Base-by-base conservation (phyloP, 768 basidiomycete genomes). In the Leccinum imitatum region DNA sequence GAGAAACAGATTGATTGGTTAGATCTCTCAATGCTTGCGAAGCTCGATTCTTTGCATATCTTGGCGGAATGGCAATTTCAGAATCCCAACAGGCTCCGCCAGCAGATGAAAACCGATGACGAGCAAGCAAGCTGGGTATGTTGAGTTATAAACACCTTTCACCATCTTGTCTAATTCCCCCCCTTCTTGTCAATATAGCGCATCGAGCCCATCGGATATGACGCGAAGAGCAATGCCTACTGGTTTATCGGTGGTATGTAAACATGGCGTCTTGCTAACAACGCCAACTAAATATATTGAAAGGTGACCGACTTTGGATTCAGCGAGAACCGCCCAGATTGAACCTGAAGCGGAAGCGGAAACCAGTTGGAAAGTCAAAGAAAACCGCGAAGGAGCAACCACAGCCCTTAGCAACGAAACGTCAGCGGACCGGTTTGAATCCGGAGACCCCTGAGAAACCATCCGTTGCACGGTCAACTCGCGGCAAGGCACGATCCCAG, bases 21-120 rank as follows among this genome's bases (percentile, higher is more conserved):
- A 48, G 80, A 87, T 48, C 82, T 93, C 27, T 79, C 86, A 2
- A 85, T 90, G 81, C 78, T 86, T 44, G 75, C 75, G 35, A 91
- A 92, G 73, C 82, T 95, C 47, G 87, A 92, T 60, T 85, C 88
- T 4, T 75, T 93, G 67, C 83, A 91, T 64, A 76, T 83, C 15
- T 75, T 94, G 53, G 82, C 80, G 30, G 93, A 95, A 74, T 95
- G 93, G 93, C 90, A 92, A 66, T 93, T 94, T 63, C 87, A 91
- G 60, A 90, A 91, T 67, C 84, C 90, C 5, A 79, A 80, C 55
- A 81, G 88, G 57, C 66, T 94, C 21, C 80, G 91, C 59, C 79
- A 78, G 48, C 73, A 89, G 51, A 92, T 93, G 90, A 89, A 84
- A 67, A 82, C 78, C 54, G 91, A 92, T 58, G 91, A 92, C 61